A percentile compares a stretch with the other conserved stretches of the same genome.
Conservation (phyloP, 177 flowering plant genomes). For the Vitis hybrid region DNA sequence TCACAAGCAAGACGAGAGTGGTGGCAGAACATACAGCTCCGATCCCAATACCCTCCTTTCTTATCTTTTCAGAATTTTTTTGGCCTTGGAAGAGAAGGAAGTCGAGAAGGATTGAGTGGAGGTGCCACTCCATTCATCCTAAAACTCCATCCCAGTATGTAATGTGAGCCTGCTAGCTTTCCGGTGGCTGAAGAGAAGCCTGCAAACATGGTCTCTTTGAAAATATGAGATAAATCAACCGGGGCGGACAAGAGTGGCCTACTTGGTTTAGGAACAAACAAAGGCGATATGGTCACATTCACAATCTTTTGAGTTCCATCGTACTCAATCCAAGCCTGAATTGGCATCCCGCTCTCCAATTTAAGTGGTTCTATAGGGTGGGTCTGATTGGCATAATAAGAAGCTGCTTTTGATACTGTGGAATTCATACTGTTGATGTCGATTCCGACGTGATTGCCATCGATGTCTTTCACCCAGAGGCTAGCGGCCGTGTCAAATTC, state of each 20-base stretch:
- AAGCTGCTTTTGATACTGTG: not conserved
- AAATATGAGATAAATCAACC: conserved; percentile 13
- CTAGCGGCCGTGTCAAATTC: conserved; percentile 39
- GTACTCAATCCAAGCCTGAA: conserved; percentile 42
- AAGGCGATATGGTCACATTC: conserved; percentile 25
- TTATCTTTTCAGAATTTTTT: too few species aligned
- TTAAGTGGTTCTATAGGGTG: not conserved
- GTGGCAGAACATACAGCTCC: too few species aligned
- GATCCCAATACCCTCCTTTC: too few species aligned
- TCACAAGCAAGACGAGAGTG: too few species aligned
- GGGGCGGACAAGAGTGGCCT: conserved; percentile 15
- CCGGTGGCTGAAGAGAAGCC: conserved; percentile 61
- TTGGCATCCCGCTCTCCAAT: conserved; percentile 21
- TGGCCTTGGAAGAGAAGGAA: too few species aligned
- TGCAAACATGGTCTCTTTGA: conserved; percentile 36
- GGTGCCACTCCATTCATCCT: not conserved
- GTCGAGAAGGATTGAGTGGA: too few species aligned
- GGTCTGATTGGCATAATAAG: not conserved
- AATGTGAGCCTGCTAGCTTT: conserved; percentile 35
- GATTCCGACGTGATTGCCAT: conserved; percentile 42
- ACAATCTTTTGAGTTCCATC: conserved; percentile 2
- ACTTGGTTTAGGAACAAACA: conserved; percentile 5
- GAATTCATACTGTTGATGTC: conserved; percentile 29
- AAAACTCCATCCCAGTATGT: conserved; percentile 61
- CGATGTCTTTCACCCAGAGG: conserved; percentile 5